A percentile compares a stretch with the other conserved stretches of the same genome.
Evolutionary conservation across 495 filamentous ascomycete species (phyloP).

Genomic region (Thermothielavioides terrestris): DNA sequence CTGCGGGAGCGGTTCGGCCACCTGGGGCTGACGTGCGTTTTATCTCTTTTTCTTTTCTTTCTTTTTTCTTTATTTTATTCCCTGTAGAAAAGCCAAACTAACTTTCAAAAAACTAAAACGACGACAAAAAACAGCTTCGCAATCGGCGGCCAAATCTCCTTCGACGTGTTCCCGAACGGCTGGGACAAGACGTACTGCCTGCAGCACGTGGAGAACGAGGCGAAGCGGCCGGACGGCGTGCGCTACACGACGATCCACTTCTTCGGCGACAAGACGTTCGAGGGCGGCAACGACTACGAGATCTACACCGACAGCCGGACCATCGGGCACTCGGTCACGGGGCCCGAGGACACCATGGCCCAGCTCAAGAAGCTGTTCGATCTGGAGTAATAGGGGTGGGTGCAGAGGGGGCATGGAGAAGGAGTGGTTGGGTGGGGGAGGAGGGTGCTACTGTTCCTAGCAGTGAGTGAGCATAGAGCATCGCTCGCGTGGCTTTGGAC

Average conservation of each 20-base stretch:
- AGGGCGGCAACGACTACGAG: slow-evolving; percentile 92
- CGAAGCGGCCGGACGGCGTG: slow-evolving; percentile 54
- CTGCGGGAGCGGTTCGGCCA: slow-evolving; percentile 76
- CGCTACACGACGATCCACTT: slow-evolving; percentile 87
- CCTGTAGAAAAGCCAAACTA: not conserved
- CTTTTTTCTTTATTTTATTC: not conserved
- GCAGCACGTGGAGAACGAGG: slow-evolving; percentile 75
- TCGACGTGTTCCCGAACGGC: slow-evolving; percentile 92
- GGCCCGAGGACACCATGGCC: slow-evolving; percentile 70
- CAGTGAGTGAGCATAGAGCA: not conserved
- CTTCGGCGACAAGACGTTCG: slow-evolving; percentile 89
- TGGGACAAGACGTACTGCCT: slow-evolving; percentile 99
- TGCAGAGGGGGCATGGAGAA: not conserved
- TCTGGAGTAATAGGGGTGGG: too few species aligned
- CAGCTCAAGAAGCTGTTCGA: slow-evolving; percentile 72
- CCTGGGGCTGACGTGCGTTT: slow-evolving; percentile 70
- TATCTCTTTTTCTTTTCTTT: not conserved
- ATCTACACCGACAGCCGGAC: slow-evolving; percentile 76
- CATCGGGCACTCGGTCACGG: slow-evolving; percentile 71
- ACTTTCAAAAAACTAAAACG: slow-evolving; percentile 1
- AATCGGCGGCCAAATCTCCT: slow-evolving; percentile 94
- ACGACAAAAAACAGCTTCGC: slow-evolving; percentile 53
- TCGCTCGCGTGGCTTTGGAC: too few species aligned
- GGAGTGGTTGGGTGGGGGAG: not conserved
- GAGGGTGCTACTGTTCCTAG: not conserved